These are phyloP conservation scores for Leccinum longicurvipes DNA, from an alignment of 768 basidiomycete species.

Conservation along the genomic window DNA sequence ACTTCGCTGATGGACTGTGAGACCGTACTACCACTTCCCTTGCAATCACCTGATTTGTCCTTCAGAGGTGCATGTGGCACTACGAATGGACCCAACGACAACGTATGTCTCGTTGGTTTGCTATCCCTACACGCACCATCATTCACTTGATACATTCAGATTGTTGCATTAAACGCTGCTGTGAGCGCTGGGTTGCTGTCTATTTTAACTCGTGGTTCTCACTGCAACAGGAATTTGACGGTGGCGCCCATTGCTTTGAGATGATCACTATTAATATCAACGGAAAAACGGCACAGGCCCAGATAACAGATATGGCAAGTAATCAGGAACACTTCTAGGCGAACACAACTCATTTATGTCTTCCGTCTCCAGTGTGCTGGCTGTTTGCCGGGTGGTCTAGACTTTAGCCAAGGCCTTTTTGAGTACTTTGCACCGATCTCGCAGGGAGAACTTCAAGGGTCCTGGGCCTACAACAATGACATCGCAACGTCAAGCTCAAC, in stretches of 20 bases:
- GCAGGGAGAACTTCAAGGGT: conserved; percentile 36
- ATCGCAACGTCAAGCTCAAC: conserved; percentile 21
- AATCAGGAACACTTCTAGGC: not conserved
- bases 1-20: conserved; percentile 26
- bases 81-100: conserved; percentile 23
- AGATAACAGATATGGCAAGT: conserved; percentile 43
- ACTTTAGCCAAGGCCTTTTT: conserved; percentile 48
- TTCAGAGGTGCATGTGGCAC: conserved; percentile 42
- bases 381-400: conserved; percentile 42
- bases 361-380: conserved; percentile 33
- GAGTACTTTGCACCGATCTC: conserved; percentile 33
- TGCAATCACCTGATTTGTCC: not conserved
- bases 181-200: conserved; percentile 25
- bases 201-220: not conserved
- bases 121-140: not conserved
- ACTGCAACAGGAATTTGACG: conserved; percentile 36
- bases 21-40: not conserved
- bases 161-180: conserved; percentile 42
- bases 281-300: conserved; percentile 38
- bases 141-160: conserved; percentile 25
- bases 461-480: conserved; percentile 38
- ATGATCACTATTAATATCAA: conserved; percentile 41
- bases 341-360: not conserved
- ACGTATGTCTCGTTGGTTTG: conserved; percentile 15
- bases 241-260: conserved; percentile 41